Percentiles rank a stretch among this genome's conserved stretches.
phyloP scores from a whole-genome alignment of 768 basidiomycete genomes.

The Termitomyces eurrhizus region DNA sequence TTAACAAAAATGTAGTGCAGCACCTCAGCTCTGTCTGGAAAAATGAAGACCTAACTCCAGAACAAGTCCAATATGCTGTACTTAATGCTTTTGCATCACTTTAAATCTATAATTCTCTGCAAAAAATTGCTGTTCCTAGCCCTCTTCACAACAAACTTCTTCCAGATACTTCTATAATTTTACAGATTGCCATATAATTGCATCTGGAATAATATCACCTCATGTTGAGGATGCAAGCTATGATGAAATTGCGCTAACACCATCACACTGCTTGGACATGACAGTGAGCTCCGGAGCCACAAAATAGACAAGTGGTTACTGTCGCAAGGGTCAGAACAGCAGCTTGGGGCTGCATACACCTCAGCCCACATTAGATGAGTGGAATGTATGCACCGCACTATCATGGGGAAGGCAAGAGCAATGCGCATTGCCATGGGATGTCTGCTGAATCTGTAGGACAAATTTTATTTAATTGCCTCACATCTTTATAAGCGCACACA shows the following conservation, averaged over 20 bases:
- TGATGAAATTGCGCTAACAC: neutral
- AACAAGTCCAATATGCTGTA: conserved; percentile 18
- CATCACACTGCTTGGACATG: neutral
- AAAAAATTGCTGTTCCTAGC: neutral
- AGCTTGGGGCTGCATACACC: too few species aligned
- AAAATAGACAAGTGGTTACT: too few species aligned
- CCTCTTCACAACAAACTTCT: neutral
- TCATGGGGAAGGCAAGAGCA: too few species aligned
- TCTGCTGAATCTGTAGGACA: too few species aligned
- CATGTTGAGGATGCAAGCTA: neutral
- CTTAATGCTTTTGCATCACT: conserved; percentile 17
- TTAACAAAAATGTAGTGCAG: conserved; percentile 19
- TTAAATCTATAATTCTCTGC: conserved; percentile 10
- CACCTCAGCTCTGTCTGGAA: conserved; percentile 19
- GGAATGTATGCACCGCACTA: too few species aligned
- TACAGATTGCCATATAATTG: neutral
- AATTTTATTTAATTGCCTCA: too few species aligned
- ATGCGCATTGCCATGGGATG: too few species aligned
- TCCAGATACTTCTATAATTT: neutral
- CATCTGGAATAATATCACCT: neutral
- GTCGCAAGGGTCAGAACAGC: too few species aligned
- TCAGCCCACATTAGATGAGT: too few species aligned
- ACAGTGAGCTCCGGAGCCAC: too few species aligned
- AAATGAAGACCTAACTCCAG: conserved; percentile 8
- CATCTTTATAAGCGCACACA: too few species aligned